Evolutionary conservation across 2,329 filamentous ascomycete genomes (phyloP), one percentile per base, ranked within the genome.

Genomic region (Colletotrichum chlorophyti): DNA sequence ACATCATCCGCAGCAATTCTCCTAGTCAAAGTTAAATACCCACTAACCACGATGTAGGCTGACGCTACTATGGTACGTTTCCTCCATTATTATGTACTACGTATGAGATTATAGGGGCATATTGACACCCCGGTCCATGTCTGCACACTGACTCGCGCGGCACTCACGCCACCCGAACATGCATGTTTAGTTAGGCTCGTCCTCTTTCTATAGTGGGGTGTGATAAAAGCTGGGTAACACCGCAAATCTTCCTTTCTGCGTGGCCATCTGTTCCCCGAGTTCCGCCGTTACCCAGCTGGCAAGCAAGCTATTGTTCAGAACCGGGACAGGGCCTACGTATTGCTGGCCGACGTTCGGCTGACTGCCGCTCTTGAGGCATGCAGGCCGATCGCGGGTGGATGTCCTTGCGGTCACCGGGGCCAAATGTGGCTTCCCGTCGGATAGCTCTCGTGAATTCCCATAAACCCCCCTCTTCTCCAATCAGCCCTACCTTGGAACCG

Each of bases 401-500:
- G 27, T 17, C 29, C 17, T 26, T 42, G 15, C 24, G 47, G 34
- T 47, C 23, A 42, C 35, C 41, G 34, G 34, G 34, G 23, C 17
- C 7, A 7, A 24, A 19, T 32, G 40, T 42, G 15, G 31, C 55
- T 38, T 26, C 9, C 26, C 31, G 43, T 40, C 43, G 51, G 38
- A 49, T 59, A 35, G 23, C 29, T 29, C 40, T 55, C 35, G 43
- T 41, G 29, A 41, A 21, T 26, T n/a, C 26, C 35, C 24, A 43
- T 40, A n/a, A n/a, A n/a, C n/a, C n/a, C n/a, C 40, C 43, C 45
- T 34, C 17, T 27, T 32, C 51, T 59, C 26, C 51, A 55, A n/a
- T 59, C 51, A 59, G 51, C 55, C 55, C 43, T 49, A 55, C 45
- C 51, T 45, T 49, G 26, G 40, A 55, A 49, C 45, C 43, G 40